Evolutionary conservation across 805 yeast genomes (phyloP).

Genomic region (Candida ascalaphidarum): DNA sequence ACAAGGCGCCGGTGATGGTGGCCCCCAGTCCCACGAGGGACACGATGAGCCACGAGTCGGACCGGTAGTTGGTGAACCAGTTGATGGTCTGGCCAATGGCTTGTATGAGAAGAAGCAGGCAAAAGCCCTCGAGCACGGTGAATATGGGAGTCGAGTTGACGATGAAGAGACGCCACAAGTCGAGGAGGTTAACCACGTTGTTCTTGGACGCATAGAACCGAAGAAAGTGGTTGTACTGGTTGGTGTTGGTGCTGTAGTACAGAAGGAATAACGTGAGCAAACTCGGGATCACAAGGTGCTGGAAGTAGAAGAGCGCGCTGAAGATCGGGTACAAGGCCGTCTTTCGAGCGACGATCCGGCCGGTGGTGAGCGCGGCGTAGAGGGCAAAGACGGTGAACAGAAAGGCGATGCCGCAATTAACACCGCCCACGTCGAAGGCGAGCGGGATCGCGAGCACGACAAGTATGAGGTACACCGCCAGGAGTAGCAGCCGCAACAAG

Average conservation of each 20-base stretch:
- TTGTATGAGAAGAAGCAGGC: conserved; percentile 86
- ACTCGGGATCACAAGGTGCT: conserved; percentile 78
- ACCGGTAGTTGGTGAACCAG: conserved; percentile 52
- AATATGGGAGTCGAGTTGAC: conserved; percentile 83
- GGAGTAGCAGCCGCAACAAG: conserved; percentile 31
- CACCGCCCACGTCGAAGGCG: conserved; percentile 91
- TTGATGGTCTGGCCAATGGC: conserved; percentile 77
- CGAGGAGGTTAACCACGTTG: too few relatives aligned
- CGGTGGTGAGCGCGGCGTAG: conserved; percentile 66
- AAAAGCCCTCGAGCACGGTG: conserved; percentile 87
- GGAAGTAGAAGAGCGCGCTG: conserved; percentile 59
- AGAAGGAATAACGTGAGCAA: conserved; percentile 62
- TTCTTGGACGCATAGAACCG: background rate
- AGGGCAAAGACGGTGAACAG: conserved; percentile 51
- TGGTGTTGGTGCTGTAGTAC: conserved; percentile 27
- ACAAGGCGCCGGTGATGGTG: conserved; percentile 66
- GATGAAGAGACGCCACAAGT: conserved; percentile 65
- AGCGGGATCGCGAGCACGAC: conserved; percentile 81
- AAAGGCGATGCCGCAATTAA: conserved; percentile 80
- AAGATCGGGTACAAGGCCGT: conserved; percentile 36
- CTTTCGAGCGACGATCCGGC: conserved; percentile 46
- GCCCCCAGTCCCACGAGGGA: conserved; percentile 67
- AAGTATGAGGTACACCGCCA: conserved; percentile 55
- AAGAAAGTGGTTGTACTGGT: conserved; percentile 20
- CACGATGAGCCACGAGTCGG: conserved; percentile 74